Evolutionary conservation across 2,329 filamentous ascomycete genomes (phyloP).

Genomic region (Sordariomycetes sp.): DNA sequence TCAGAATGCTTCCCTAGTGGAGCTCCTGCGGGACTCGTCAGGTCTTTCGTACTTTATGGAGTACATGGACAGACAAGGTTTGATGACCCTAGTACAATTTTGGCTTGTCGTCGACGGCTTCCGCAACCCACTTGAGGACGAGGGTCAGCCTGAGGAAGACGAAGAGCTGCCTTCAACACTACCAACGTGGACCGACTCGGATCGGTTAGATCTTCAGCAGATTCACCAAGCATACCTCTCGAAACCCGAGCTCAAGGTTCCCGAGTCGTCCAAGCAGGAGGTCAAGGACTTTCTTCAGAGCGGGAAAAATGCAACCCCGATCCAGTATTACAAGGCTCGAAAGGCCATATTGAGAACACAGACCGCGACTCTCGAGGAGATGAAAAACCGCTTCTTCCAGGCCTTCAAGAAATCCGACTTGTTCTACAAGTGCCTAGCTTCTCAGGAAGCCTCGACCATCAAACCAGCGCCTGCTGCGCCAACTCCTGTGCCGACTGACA

Average conservation of each 20-base stretch:
- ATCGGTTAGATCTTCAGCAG: constrained; percentile 79
- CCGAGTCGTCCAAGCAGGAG: constrained; percentile 56
- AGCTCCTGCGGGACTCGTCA: constrained; percentile 82
- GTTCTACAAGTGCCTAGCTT: constrained; percentile 91
- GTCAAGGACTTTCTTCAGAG: constrained; percentile 73
- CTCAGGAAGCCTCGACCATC: constrained; percentile 58
- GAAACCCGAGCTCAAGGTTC: constrained; percentile 71
- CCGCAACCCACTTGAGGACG: constrained; percentile 83
- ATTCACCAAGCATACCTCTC: constrained; percentile 86
- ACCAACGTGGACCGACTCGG: constrained; percentile 70
- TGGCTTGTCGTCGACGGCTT: constrained; percentile 98
- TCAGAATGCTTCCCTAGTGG: constrained; percentile 67
- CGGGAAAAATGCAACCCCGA: constrained; percentile 64
- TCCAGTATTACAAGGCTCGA: constrained; percentile 76
- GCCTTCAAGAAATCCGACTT: constrained; percentile 88
- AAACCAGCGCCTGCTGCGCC: constrained; percentile 8
- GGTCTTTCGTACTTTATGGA: constrained; percentile 99
- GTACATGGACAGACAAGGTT: constrained; percentile 86
- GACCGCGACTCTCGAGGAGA: constrained; percentile 71
- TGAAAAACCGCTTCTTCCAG: constrained; percentile 73
- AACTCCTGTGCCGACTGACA: constrained; percentile 3
- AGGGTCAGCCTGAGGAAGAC: constrained; percentile 56
- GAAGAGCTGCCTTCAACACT: constrained; percentile 51
- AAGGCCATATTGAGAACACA: constrained; percentile 76
- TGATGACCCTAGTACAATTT: constrained; percentile 90